Conservation (phyloP, 176 grass and related monocot genomes). For the Rhynchospora breviuscula region DNA sequence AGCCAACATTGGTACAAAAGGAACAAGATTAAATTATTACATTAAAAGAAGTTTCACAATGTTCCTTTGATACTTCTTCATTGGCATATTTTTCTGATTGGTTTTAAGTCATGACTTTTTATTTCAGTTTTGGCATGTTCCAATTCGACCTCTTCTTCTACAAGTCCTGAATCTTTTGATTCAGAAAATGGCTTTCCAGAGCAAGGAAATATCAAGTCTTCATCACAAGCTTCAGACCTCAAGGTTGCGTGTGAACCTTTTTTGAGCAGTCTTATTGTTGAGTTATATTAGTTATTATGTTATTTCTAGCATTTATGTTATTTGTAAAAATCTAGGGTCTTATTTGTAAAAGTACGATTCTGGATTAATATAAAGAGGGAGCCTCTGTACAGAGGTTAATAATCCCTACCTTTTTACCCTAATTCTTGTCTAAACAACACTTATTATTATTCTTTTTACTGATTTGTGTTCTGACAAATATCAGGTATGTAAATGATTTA, state of each 20-base stretch:
- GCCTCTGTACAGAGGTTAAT: too few relatives aligned
- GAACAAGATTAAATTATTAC: neutral
- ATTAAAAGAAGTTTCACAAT: neutral
- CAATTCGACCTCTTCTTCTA: neutral
- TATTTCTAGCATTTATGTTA: too few relatives aligned
- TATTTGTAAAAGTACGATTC: too few relatives aligned
- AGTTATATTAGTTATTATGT: too few relatives aligned
- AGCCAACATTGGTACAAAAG: neutral
- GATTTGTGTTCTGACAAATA: neutral
- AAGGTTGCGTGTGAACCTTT: constrained; percentile 1
- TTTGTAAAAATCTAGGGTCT: too few relatives aligned
- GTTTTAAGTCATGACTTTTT: neutral
- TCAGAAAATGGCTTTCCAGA: neutral
- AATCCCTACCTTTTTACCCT: too few relatives aligned
- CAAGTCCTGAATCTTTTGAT: neutral
- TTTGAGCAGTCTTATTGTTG: neutral
- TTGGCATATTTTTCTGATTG: neutral
- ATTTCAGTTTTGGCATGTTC: constrained; percentile 14
- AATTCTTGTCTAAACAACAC: too few relatives aligned
- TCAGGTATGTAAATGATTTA: neutral
- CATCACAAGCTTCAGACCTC: neutral
- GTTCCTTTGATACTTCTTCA: neutral
- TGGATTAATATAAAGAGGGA: too few relatives aligned
- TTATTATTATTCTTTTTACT: neutral
- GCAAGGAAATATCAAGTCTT: neutral